A percentile compares a stretch with the other conserved stretches of the same genome.
Conservation (phyloP, 306 rosid species). For the Trifolium dubium region DNA sequence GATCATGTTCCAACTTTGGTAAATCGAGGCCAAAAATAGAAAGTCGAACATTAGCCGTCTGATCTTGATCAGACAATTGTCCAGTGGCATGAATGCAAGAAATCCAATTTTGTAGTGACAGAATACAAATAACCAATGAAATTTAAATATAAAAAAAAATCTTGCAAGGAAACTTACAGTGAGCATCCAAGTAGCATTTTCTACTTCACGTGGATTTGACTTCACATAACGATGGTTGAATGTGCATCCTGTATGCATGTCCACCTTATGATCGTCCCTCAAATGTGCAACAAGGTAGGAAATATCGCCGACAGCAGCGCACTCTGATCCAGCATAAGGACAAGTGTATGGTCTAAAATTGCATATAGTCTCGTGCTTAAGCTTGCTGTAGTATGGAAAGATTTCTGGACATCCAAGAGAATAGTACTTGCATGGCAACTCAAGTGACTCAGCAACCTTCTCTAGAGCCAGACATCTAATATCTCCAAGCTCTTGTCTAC, state of each 20-base stretch:
- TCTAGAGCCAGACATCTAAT: slow-evolving; percentile 89
- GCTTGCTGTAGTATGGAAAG: slow-evolving; percentile 86
- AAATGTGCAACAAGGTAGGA: slow-evolving; percentile 82
- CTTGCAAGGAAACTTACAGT: slow-evolving; percentile 58
- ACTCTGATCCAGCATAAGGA: slow-evolving; percentile 93
- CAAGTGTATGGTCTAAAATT: slow-evolving; percentile 86
- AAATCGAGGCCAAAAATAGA: background rate
- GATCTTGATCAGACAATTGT: background rate
- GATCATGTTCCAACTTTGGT: background rate
- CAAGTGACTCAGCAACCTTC: slow-evolving; percentile 92
- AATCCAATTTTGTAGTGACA: background rate
- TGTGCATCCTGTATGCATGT: slow-evolving; percentile 93
- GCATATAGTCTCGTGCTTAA: slow-evolving; percentile 80
- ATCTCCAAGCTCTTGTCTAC: slow-evolving; percentile 95
- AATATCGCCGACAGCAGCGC: slow-evolving; percentile 76
- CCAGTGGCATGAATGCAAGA: background rate
- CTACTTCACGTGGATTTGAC: slow-evolving; percentile 93
- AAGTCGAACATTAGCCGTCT: background rate
- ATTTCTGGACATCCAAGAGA: slow-evolving; percentile 86
- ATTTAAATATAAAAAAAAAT: too few relatives aligned
- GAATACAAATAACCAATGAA: background rate
- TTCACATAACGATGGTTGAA: slow-evolving; percentile 93
- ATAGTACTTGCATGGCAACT: slow-evolving; percentile 82
- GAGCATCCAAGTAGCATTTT: slow-evolving; percentile 97
- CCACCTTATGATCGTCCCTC: slow-evolving; percentile 90